These are phyloP conservation scores for Camelina laxa DNA, from an alignment of 345 rosid species.

Conservation along the genomic window DNA sequence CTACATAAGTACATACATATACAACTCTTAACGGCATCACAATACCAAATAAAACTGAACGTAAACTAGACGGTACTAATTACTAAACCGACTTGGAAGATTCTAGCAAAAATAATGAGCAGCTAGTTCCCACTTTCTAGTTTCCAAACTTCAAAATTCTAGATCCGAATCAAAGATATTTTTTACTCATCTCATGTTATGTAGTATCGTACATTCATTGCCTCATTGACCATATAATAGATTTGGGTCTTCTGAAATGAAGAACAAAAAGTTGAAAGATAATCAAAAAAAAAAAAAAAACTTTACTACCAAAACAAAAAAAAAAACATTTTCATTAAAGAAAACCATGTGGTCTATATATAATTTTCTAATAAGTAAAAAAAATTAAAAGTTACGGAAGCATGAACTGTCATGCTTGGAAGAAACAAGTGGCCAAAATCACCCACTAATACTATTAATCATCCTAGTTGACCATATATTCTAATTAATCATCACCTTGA, in stretches of 20 bases:
- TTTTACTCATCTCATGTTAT: not conserved
- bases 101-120: not conserved
- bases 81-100: constrained; percentile 3
- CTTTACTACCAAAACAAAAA: not conserved
- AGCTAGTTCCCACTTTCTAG: not conserved
- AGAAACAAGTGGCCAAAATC: constrained; percentile 24
- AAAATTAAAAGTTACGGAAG: not conserved
- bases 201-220: not conserved
- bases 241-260: not conserved
- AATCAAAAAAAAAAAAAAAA: not conserved
- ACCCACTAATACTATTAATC: constrained; percentile 10
- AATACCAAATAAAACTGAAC: constrained; percentile 1
- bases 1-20: too few relatives aligned
- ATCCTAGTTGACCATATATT: constrained; percentile 28
- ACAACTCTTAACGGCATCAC: too few relatives aligned
- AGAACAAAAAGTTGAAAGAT: not conserved
- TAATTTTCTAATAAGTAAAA: constrained; percentile 5
- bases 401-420: constrained; percentile 17
- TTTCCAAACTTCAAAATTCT: not conserved
- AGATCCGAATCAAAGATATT: constrained; percentile 4
- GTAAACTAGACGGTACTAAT: not conserved
- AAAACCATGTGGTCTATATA: constrained; percentile 7
- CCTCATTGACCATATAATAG: not conserved
- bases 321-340: not conserved
- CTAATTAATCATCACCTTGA: not conserved